Conservation (phyloP, 495 filamentous ascomycete genomes). For the Penicillium samsonianum region DNA sequence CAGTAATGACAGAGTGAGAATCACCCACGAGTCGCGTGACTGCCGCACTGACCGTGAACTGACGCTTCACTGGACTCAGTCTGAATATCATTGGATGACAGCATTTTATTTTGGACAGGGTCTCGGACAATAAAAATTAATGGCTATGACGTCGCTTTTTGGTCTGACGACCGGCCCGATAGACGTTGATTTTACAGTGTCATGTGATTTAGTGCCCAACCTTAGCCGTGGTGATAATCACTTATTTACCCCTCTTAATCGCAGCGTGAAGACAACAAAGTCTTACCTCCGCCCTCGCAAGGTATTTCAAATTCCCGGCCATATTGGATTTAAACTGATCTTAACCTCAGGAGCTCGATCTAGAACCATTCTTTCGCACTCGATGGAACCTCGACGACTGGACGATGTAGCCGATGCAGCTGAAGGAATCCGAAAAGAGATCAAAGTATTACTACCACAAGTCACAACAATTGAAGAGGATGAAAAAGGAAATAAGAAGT, state of each 20-base stretch:
- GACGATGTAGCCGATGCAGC: background rate
- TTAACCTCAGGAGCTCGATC: background rate
- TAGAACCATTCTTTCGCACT: background rate
- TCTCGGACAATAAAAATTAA: too few relatives aligned
- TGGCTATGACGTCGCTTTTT: background rate
- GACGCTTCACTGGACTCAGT: too few relatives aligned
- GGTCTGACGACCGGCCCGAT: background rate
- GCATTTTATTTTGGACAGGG: too few relatives aligned
- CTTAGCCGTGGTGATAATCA: background rate
- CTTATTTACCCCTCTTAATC: background rate
- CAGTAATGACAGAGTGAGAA: too few relatives aligned
- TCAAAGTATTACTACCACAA: conserved; percentile 1
- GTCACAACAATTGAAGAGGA: conserved; percentile 1
- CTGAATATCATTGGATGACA: too few relatives aligned
- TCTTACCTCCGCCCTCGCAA: background rate
- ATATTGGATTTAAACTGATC: background rate
- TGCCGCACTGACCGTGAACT: too few relatives aligned
- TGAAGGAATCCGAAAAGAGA: conserved; percentile 6
- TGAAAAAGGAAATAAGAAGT: conserved; percentile 10
- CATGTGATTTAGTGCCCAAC: background rate
- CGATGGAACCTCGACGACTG: conserved; percentile 6
- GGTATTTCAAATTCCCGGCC: background rate
- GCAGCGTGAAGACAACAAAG: background rate
- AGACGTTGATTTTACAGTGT: background rate
- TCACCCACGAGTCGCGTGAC: too few relatives aligned